phyloP scores from a whole-genome alignment of 352 stramenopile genomes.

The Pythium pectinolyticum region DNA sequence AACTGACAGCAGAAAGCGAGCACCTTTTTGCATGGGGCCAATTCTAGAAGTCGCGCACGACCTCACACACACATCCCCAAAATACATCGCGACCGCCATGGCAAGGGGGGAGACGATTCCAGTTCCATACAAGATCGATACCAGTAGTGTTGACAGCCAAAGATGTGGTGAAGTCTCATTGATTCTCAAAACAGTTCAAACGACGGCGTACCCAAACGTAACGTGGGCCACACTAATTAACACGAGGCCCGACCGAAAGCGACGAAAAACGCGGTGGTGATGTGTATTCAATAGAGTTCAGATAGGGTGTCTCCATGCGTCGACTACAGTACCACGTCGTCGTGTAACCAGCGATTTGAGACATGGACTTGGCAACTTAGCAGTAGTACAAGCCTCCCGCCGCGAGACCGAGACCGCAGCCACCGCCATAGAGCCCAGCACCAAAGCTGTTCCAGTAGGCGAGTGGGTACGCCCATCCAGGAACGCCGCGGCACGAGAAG shows the following conservation, averaged over 20 bases:
- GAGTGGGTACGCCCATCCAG: slow-evolving; percentile 40
- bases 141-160: no score
- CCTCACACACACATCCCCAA: background rate
- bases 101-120: no score
- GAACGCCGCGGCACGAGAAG: slow-evolving; percentile 27
- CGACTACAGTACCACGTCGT: background rate
- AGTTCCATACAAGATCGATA: no score
- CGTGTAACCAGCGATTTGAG: background rate
- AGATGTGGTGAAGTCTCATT: no score
- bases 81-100: background rate
- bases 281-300: no score
- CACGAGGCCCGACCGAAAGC: no score
- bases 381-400: slow-evolving; percentile 20
- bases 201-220: background rate
- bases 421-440: slow-evolving; percentile 17
- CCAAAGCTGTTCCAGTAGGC: slow-evolving; percentile 39
- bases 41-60: no score
- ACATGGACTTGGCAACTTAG: background rate
- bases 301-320: no score
- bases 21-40: background rate
- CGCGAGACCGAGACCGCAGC: slow-evolving; percentile 21
- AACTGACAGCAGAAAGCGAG: slow-evolving; percentile 14
- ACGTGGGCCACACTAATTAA: slow-evolving; percentile 5
- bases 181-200: background rate
- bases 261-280: no score